Conservation (phyloP, 2,329 filamentous ascomycete genomes). For the Neurospora sp. region DNA sequence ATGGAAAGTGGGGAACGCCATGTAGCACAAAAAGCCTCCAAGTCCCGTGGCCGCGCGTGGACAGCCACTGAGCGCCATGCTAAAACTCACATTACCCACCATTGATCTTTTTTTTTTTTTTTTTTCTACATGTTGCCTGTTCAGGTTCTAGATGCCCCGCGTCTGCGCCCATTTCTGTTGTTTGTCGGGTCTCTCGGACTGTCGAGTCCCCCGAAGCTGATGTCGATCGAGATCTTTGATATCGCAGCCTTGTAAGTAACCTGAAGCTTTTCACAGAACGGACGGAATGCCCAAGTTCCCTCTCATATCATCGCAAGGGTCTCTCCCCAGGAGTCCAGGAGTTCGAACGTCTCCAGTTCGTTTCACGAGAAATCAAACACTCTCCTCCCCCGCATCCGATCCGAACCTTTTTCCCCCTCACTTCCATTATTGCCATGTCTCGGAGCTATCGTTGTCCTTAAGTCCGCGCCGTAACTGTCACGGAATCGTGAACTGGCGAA, state of each 20-base stretch:
- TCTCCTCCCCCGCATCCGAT: background rate
- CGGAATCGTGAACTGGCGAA: background rate
- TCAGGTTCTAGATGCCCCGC: background rate
- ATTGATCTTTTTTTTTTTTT: background rate
- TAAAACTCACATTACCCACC: background rate
- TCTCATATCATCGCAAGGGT: background rate
- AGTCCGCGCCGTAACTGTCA: background rate
- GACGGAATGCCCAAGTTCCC: background rate
- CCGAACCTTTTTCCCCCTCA: background rate
- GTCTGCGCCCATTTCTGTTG: background rate
- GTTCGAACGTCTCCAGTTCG: background rate
- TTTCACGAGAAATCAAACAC: background rate
- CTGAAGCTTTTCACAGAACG: background rate
- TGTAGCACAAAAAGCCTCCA: background rate
- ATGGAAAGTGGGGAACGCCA: background rate
- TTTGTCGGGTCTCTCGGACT: background rate
- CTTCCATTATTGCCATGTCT: background rate
- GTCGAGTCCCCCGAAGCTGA: background rate
- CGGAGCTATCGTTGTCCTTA: background rate
- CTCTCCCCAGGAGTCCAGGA: background rate
- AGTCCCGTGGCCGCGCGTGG: background rate
- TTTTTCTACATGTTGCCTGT: background rate
- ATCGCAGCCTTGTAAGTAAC: background rate
- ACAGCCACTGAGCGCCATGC: background rate
- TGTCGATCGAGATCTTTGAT: background rate